Percentiles rank a stretch among this genome's conserved stretches.
Conservation (phyloP, 768 basidiomycete genomes). For the Lactarius tabidus region DNA sequence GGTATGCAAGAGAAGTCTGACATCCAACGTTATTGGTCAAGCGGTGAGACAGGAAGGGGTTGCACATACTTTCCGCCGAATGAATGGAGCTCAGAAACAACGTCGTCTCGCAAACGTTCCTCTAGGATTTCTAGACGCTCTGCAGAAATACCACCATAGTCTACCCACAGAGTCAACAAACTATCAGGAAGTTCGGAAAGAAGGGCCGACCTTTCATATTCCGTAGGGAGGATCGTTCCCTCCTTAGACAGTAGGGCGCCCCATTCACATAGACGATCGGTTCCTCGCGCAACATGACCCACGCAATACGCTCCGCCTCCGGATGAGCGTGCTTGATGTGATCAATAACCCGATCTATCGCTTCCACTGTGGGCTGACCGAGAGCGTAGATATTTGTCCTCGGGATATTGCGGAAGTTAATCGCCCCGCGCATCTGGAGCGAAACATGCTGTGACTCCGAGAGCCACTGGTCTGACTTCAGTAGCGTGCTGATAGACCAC, state of each 20-base stretch:
- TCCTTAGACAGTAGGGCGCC: conserved; percentile 81
- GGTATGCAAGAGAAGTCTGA: conserved; percentile 80
- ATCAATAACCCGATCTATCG: conserved; percentile 73
- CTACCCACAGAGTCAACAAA: conserved; percentile 37
- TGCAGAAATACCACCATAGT: conserved; percentile 93
- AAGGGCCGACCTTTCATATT: conserved; percentile 79
- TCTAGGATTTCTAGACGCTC: conserved; percentile 87
- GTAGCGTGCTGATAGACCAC: conserved; percentile 52
- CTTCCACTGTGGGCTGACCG: conserved; percentile 88
- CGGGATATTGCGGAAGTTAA: conserved; percentile 87
- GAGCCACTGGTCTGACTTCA: conserved; percentile 93
- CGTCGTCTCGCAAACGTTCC: conserved; percentile 84
- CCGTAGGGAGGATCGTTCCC: conserved; percentile 80
- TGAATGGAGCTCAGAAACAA: conserved; percentile 71
- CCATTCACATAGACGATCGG: conserved; percentile 93
- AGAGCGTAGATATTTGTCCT: conserved; percentile 83
- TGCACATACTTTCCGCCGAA: conserved; percentile 76
- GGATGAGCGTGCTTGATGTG: conserved; percentile 61
- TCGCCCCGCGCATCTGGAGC: conserved; percentile 80
- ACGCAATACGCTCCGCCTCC: conserved; percentile 60
- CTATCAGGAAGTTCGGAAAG: background rate
- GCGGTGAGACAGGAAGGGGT: background rate
- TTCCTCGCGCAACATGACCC: conserved; percentile 93
- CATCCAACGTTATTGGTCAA: background rate
- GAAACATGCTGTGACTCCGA: conserved; percentile 63